Evolutionary conservation across 257 asterid genomes (phyloP), one percentile per base, ranked within the genome.

Genomic region (Solanum ossicruentum): DNA sequence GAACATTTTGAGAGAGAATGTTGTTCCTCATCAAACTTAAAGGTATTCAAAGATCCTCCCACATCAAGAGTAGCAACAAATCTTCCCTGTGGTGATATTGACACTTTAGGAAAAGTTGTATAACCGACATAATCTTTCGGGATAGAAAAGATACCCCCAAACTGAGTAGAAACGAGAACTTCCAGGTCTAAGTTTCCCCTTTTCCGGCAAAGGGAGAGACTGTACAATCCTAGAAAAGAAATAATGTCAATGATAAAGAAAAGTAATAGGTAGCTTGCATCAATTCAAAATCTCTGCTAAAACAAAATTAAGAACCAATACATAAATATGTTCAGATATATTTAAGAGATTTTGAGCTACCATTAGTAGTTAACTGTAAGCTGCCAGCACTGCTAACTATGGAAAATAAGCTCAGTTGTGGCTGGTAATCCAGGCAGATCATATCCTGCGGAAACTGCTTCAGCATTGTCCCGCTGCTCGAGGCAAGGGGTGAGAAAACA

Each of bases 351-450:
- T 96, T 93, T 86, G 79, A 52, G 89, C 86, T 87, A 85, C 87
- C 92, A 88, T 85, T 86, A 75, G 83, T 78, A 12, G 92, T 75
- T 81, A 90, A 83, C 66, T 89, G 88, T 61, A 41, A 83, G 83
- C 90, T 90, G 83, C 87, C 91, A 91, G 88, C 89, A 86, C 88
- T 66, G 89, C 93, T 88, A 90, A 93, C 89, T 45, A 91, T 58
- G 84, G 92, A 94, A 88, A 91, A 89, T 86, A 95, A 85, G 70
- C 90, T 89, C 72, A 87, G 92, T 87, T 84, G 80, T 41, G 90
- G 90, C 89, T 90, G 91, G 89, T 93, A 93, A 93, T 97, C 98
- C 93, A 93, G 86, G 92, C 97, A 97, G 88, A 91, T 85, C 86
- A 93, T 87, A 81, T 94, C 90, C 69, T 80, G 90, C 84, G 95